These are phyloP conservation scores for Trametes pubescens DNA, from an alignment of 1,284 basidiomycete species.

Conservation along the genomic window DNA sequence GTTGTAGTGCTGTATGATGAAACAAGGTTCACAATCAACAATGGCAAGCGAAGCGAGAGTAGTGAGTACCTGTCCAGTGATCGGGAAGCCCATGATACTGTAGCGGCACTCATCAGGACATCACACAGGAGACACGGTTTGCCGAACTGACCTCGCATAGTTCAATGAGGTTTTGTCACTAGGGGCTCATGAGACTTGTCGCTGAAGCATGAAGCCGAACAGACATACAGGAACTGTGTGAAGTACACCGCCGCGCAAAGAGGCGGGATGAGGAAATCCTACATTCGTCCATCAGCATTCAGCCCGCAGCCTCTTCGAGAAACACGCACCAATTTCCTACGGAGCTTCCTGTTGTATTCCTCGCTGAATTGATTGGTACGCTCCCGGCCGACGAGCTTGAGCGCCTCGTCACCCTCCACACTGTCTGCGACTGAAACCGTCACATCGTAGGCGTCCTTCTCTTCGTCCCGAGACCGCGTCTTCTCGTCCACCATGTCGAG, in stretches of 20 bases:
- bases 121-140: not conserved
- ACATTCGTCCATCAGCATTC: not conserved
- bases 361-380: constrained; percentile 62
- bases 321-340: constrained; percentile 62
- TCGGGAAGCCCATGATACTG: constrained; percentile 73
- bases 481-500: constrained; percentile 29
- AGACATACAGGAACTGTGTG: constrained; percentile 65
- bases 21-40: not conserved
- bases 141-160: constrained; percentile 61
- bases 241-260: constrained; percentile 73
- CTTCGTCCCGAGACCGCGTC: constrained; percentile 18
- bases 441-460: constrained; percentile 36
- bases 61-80: constrained; percentile 58
- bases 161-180: constrained; percentile 76
- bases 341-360: constrained; percentile 63
- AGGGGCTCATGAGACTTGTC: not conserved
- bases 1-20: constrained; percentile 58
- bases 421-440: constrained; percentile 43
- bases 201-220: not conserved
- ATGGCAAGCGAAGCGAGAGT: not conserved
- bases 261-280: constrained; percentile 68
- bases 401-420: constrained; percentile 62
- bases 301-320: too few relatives aligned
- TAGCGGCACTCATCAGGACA: constrained; percentile 7
- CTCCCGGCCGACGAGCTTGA: constrained; percentile 63